Conservation (phyloP, 148 eudicot genomes). For the Hydrangea macrophylla region DNA sequence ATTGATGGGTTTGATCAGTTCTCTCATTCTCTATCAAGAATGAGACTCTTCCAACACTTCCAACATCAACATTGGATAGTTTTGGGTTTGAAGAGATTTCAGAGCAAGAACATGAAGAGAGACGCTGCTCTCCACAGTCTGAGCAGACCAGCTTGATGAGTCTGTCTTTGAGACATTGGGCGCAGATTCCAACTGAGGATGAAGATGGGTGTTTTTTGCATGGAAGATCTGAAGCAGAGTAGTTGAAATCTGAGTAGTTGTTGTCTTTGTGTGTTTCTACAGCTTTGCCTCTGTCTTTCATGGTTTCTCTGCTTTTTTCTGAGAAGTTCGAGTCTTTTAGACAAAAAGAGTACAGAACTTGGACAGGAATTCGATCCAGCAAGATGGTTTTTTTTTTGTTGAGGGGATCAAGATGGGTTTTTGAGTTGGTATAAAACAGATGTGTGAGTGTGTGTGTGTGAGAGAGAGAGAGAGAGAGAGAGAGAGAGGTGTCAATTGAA, state of each 20-base stretch:
- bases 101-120: conserved; percentile 67
- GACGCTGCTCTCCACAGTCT: conserved; percentile 69
- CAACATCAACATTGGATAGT: conserved; percentile 35
- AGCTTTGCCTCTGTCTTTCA: conserved; percentile 81
- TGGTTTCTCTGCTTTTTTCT: too few relatives aligned
- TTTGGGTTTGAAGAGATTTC: conserved; percentile 45
- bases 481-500: too few relatives aligned
- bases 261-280: conserved; percentile 36
- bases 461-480: too few relatives aligned
- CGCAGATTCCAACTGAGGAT: conserved; percentile 65
- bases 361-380: too few relatives aligned
- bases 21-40: conserved; percentile 75
- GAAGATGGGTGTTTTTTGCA: conserved; percentile 72
- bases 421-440: too few relatives aligned
- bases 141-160: conserved; percentile 71
- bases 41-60: conserved; percentile 69
- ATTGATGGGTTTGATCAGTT: not conserved
- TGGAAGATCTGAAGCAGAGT: conserved; percentile 42
- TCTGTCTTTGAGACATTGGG: conserved; percentile 71
- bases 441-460: too few relatives aligned
- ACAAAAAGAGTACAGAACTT: too few relatives aligned
- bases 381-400: too few relatives aligned
- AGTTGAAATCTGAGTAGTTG: conserved; percentile 22
- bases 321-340: too few relatives aligned
- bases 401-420: too few relatives aligned